Evolutionary conservation across 2,329 filamentous ascomycete genomes (phyloP).

Genomic region (Metarhizium sp.): DNA sequence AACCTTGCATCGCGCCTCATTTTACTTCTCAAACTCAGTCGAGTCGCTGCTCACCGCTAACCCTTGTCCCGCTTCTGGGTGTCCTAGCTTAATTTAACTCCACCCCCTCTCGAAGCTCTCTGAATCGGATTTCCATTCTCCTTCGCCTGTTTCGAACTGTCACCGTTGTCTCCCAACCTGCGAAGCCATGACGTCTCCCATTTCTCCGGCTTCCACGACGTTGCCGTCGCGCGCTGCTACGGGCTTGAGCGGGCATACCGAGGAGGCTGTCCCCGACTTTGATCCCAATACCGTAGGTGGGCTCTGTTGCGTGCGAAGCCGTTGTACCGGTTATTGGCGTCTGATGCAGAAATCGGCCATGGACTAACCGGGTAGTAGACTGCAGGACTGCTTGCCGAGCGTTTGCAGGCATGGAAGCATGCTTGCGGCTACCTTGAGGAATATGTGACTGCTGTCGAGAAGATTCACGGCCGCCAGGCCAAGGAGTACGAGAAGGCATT

Average conservation of each 20-base stretch:
- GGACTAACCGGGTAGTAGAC: constrained; percentile 38
- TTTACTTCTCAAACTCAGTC: not conserved
- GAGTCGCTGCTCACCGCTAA: constrained; percentile 1
- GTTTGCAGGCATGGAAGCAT: constrained; percentile 93
- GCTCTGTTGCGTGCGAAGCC: not conserved
- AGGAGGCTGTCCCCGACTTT: constrained; percentile 49
- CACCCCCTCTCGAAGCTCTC: not conserved
- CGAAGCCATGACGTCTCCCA: constrained; percentile 16
- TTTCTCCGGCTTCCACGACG: constrained; percentile 20
- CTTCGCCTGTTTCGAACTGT: not conserved
- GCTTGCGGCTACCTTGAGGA: constrained; percentile 86
- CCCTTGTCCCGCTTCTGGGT: not conserved
- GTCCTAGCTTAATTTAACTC: not conserved
- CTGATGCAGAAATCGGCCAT: not conserved
- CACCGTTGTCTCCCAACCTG: not conserved
- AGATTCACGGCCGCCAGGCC: constrained; percentile 71
- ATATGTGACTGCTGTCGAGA: constrained; percentile 78
- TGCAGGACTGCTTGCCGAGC: constrained; percentile 72
- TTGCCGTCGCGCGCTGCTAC: constrained; percentile 40
- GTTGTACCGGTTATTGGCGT: not conserved
- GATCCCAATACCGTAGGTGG: constrained; percentile 48
- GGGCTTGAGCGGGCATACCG: constrained; percentile 34
- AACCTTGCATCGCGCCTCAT: not conserved
- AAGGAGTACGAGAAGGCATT: constrained; percentile 95
- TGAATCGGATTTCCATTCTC: not conserved